Percentiles rank a stretch among this genome's conserved stretches.
Conservation (phyloP, 1,284 basidiomycete species). For the Phellinidium pouzarii region DNA sequence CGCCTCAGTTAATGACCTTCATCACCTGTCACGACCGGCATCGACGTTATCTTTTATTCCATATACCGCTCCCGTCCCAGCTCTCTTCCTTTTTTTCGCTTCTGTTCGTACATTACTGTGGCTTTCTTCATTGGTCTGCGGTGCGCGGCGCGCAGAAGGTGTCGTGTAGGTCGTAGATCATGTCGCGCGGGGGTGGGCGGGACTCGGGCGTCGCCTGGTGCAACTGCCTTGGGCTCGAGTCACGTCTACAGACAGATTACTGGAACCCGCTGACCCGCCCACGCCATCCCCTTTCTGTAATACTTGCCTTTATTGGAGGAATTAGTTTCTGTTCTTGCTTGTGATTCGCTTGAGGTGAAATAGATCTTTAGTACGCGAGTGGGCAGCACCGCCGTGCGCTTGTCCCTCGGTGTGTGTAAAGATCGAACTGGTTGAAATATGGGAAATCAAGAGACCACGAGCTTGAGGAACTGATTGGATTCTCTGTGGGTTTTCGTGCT, state of each 20-base stretch:
- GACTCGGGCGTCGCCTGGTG: background rate
- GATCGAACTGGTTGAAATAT: too few species aligned
- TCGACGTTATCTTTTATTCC: conserved; percentile 18
- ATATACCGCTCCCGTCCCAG: conserved; percentile 15
- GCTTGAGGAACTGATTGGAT: too few species aligned
- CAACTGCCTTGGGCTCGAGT: background rate
- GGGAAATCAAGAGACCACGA: too few species aligned
- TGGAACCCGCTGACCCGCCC: background rate
- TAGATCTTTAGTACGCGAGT: background rate
- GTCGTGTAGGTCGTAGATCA: background rate
- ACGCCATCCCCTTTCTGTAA: background rate
- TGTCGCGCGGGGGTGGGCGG: background rate
- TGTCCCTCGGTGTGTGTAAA: too few species aligned
- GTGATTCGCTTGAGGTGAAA: too few species aligned
- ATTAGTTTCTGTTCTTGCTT: background rate
- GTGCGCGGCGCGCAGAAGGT: conserved; percentile 1
- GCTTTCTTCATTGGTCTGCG: conserved; percentile 7
- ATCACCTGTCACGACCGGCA: conserved; percentile 16
- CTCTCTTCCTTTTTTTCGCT: conserved; percentile 2
- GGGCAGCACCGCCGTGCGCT: background rate
- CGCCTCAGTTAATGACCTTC: conserved; percentile 9
- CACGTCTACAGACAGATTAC: background rate
- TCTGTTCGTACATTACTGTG: conserved; percentile 15
- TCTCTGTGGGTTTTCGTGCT: too few species aligned
- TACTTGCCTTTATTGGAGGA: background rate